Percentiles rank a stretch among this genome's conserved stretches.
Evolutionary conservation across 2,329 filamentous ascomycete species (phyloP).

Genomic region (Neofusicoccum kwambonambiense): DNA sequence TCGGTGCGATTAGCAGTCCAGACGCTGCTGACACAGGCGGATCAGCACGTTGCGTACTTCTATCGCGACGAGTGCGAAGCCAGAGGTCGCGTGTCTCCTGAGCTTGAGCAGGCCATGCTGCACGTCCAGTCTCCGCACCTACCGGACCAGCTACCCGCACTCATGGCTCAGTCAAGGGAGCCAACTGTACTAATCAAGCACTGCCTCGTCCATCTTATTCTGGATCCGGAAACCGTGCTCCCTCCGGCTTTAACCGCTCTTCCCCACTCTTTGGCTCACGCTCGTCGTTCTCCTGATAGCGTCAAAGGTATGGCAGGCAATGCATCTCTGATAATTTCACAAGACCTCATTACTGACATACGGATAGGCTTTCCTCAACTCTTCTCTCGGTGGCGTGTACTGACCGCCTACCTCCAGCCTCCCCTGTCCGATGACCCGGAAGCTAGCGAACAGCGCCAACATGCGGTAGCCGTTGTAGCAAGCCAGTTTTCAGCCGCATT

Average conservation of each 20-base stretch:
- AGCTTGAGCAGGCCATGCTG: background rate
- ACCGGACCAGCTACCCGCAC: background rate
- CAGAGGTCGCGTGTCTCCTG: no score
- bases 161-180: background rate
- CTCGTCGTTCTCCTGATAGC: background rate
- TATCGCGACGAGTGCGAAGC: background rate
- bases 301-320: background rate
- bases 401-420: background rate
- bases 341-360: no score
- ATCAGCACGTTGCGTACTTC: no score
- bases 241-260: background rate
- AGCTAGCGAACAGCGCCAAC: no score
- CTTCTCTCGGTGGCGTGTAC: background rate
- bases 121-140: background rate
- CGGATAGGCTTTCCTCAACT: background rate
- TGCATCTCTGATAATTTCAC: background rate
- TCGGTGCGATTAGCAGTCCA: no score
- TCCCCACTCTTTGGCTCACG: background rate
- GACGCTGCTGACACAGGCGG: no score
- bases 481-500: background rate
- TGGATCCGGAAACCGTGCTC: background rate
- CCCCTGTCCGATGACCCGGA: background rate
- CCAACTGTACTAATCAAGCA: background rate
- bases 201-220: background rate
- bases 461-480: no score